Conservation (phyloP, 192 early-diverging fungal genomes). For the Chytriomyces sp. region DNA sequence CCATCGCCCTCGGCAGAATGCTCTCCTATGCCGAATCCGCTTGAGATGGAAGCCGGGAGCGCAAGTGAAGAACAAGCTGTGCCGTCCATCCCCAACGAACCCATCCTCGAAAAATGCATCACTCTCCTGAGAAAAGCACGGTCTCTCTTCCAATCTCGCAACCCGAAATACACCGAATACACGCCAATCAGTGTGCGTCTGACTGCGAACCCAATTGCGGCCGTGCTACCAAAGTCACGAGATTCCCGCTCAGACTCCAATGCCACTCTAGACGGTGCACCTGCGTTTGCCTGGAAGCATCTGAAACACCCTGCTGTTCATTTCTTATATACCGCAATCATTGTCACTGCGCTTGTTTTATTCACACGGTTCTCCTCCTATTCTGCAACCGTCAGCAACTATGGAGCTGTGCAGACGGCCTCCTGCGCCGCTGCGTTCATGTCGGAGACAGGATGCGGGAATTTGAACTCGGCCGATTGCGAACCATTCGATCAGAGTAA, state of each 20-base stretch:
- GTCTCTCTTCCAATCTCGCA: neutral
- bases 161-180: neutral
- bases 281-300: neutral
- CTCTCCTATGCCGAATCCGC: too few relatives aligned
- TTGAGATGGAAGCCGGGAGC: too few relatives aligned
- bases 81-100: too few relatives aligned
- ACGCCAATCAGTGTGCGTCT: too few relatives aligned
- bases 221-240: too few relatives aligned
- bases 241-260: too few relatives aligned
- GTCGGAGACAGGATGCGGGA: slow-evolving; percentile 13
- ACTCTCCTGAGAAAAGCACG: neutral
- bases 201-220: too few relatives aligned
- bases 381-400: neutral
- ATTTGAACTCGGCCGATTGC: slow-evolving; percentile 13
- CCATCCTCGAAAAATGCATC: too few relatives aligned
- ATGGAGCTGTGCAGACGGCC: neutral
- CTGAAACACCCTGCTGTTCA: neutral
- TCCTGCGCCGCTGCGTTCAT: slow-evolving; percentile 8
- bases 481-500: slow-evolving; percentile 22
- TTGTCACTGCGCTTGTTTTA: slow-evolving; percentile 2
- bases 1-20: too few relatives aligned
- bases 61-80: too few relatives aligned
- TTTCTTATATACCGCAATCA: slow-evolving; percentile 2
- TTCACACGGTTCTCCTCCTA: slow-evolving; percentile 17
- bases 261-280: neutral